Evolutionary conservation across 352 stramenopile genomes (phyloP).

Genomic region (Globisporangium uncinulatum): DNA sequence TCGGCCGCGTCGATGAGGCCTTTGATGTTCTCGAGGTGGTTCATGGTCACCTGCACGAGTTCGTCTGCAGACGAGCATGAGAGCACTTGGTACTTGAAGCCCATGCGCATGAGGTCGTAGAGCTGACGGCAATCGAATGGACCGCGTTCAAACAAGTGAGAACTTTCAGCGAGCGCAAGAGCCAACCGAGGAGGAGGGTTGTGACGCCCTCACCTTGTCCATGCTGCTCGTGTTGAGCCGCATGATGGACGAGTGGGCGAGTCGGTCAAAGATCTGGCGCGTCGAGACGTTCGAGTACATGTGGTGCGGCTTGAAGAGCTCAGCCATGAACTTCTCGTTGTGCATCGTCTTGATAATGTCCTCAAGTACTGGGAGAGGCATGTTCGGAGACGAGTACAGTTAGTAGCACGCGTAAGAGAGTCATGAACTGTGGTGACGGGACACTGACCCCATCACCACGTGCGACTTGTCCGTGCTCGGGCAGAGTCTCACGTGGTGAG

Average conservation of each 20-base stretch:
- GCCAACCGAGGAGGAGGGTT: no score
- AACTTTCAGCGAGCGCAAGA: neutral
- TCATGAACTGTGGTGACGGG: no score
- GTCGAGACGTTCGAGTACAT: conserved; percentile 89
- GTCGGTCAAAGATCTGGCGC: conserved; percentile 87
- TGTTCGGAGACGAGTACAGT: no score
- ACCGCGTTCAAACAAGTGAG: neutral
- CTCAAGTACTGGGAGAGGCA: conserved; percentile 58
- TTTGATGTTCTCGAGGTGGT: conserved; percentile 77
- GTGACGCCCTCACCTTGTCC: conserved; percentile 63
- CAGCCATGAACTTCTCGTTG: conserved; percentile 87
- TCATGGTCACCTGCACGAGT: conserved; percentile 86
- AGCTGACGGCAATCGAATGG: conserved; percentile 26
- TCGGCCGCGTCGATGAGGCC: conserved; percentile 59
- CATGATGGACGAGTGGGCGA: conserved; percentile 94
- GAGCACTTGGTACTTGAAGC: conserved; percentile 92
- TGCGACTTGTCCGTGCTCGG: neutral
- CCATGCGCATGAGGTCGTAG: conserved; percentile 94
- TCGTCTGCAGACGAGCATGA: conserved; percentile 77
- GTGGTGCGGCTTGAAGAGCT: conserved; percentile 90
- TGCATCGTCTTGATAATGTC: conserved; percentile 93
- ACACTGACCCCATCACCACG: no score
- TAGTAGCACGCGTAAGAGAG: no score
- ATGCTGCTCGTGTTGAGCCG: conserved; percentile 91
- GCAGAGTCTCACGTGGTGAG: neutral